phyloP scores from a whole-genome alignment of 2,329 filamentous ascomycete genomes.

The Didymella sp. region DNA sequence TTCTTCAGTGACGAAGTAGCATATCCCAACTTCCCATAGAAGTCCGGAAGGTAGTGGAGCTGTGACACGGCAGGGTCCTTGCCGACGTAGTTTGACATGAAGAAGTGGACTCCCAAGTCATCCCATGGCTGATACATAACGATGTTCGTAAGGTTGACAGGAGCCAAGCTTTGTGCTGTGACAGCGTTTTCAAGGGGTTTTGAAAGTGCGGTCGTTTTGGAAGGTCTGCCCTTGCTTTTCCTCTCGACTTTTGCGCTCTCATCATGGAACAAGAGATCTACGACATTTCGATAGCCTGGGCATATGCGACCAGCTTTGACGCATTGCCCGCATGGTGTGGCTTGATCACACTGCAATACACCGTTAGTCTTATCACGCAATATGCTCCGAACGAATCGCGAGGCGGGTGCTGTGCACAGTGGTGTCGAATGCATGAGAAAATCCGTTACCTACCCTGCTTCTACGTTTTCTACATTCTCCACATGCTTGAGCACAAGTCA shows the following conservation, averaged over 20 bases:
- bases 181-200: not conserved
- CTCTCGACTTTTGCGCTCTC: constrained; percentile 32
- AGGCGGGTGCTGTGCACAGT: not conserved
- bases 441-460: constrained; percentile 29
- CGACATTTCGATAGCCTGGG: constrained; percentile 36
- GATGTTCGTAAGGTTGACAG: constrained; percentile 27
- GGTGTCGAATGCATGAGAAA: not conserved
- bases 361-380: constrained; percentile 7
- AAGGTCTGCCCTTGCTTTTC: constrained; percentile 20
- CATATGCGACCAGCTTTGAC: constrained; percentile 35
- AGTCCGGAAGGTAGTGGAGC: constrained; percentile 34
- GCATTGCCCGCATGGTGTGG: constrained; percentile 38
- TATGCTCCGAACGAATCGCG: constrained; percentile 5
- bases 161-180: not conserved
- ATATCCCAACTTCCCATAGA: constrained; percentile 28
- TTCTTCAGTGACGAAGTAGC: constrained; percentile 24
- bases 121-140: constrained; percentile 34
- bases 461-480: constrained; percentile 42
- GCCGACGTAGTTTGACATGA: constrained; percentile 40
- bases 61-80: constrained; percentile 30
- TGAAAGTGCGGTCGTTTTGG: not conserved
- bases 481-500: constrained; percentile 21
- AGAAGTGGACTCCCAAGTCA: constrained; percentile 38
- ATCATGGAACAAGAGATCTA: constrained; percentile 42
- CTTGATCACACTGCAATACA: constrained; percentile 34